phyloP scores from a whole-genome alignment of 140 eudicot genomes.

The Anethum foeniculum region DNA sequence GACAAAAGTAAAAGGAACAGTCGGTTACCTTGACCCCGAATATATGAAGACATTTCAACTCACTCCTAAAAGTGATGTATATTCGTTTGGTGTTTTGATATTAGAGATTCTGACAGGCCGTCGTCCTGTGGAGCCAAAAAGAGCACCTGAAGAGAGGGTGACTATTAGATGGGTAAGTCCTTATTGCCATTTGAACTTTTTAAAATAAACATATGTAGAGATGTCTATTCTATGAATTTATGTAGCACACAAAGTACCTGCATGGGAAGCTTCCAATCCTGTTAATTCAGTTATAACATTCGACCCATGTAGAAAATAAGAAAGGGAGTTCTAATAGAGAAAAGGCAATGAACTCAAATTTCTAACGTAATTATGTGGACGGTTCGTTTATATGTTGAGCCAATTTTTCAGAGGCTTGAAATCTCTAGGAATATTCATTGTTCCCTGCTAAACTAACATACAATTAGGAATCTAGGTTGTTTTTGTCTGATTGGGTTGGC shows the following conservation, averaged over 20 bases:
- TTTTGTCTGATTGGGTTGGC: neutral
- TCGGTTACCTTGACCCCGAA: slow-evolving; percentile 97
- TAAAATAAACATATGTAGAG: neutral
- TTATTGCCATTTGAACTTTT: neutral
- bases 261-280: neutral
- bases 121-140: slow-evolving; percentile 70
- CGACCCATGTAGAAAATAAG: neutral
- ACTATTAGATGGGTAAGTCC: slow-evolving; percentile 83
- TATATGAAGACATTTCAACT: slow-evolving; percentile 90
- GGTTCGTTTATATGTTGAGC: neutral
- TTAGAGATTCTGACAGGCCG: slow-evolving; percentile 87
- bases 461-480: neutral
- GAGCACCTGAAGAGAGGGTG: slow-evolving; percentile 62
- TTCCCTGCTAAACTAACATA: neutral
- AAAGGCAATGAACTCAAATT: neutral
- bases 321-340: neutral
- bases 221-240: neutral
- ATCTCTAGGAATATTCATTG: neutral
- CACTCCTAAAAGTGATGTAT: slow-evolving; percentile 87
- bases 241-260: neutral
- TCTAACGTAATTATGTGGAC: neutral
- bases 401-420: slow-evolving; percentile 1
- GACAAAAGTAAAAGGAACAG: slow-evolving; percentile 91
- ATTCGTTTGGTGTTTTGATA: slow-evolving; percentile 81
- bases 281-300: neutral